These are phyloP conservation scores for Cadophora sp. DNA, from an alignment of 2,329 filamentous ascomycete species.

Conservation along the genomic window DNA sequence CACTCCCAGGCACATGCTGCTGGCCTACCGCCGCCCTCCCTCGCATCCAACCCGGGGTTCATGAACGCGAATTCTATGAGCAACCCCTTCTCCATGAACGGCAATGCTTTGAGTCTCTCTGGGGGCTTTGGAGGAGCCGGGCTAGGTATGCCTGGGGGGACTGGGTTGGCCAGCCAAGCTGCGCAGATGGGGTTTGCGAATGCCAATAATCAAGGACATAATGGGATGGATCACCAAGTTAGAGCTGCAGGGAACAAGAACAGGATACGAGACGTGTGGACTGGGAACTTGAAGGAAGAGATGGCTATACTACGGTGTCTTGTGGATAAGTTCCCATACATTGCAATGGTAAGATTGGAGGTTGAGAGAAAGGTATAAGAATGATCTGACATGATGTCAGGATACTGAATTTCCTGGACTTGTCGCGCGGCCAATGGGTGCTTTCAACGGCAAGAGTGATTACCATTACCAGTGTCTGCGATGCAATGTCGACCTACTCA, in stretches of 20 bases:
- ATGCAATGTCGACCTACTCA: constrained; percentile 96
- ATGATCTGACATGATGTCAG: constrained; percentile 54
- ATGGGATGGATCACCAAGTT: constrained; percentile 59
- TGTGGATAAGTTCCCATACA: constrained; percentile 91
- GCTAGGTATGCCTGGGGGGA: constrained; percentile 56
- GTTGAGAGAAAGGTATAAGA: constrained; percentile 15
- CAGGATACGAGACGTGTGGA: constrained; percentile 96
- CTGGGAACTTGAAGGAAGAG: constrained; percentile 87
- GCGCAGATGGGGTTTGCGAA: constrained; percentile 87
- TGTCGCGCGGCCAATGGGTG: constrained; percentile 92
- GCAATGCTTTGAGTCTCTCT: constrained; percentile 60
- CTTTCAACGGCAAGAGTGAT: constrained; percentile 92
- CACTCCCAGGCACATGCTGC: constrained; percentile 54
- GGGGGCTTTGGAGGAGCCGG: constrained; percentile 64
- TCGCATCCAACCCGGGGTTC: constrained; percentile 75
- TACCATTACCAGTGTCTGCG: constrained; percentile 99
- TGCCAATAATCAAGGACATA: constrained; percentile 65
- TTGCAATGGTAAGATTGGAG: constrained; percentile 82
- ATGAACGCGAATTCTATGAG: constrained; percentile 72
- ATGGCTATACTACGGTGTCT: constrained; percentile 84
- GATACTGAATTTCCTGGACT: constrained; percentile 99
- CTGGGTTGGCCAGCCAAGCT: constrained; percentile 84
- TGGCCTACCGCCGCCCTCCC: constrained; percentile 59
- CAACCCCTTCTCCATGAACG: constrained; percentile 67
- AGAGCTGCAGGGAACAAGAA: constrained; percentile 69